A percentile compares a stretch with the other conserved stretches of the same genome.
Conservation (phyloP, 129 eudicot genomes). For the Tagetes patula region DNA sequence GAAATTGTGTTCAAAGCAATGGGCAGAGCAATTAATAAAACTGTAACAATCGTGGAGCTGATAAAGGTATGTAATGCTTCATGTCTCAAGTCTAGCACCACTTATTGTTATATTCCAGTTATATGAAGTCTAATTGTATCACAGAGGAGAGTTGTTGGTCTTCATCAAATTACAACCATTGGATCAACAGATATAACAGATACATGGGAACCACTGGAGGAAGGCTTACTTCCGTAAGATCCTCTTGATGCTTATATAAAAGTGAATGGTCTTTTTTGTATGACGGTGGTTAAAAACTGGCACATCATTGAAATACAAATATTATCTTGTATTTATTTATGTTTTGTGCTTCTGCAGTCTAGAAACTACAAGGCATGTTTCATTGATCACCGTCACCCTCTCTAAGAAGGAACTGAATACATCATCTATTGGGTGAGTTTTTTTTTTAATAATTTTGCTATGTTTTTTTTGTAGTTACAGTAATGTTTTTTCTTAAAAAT, state of each 20-base stretch:
- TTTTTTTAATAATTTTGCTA: not conserved
- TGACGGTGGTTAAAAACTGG: not conserved
- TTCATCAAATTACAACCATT: slow-evolving; percentile 83
- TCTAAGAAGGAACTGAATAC: slow-evolving; percentile 56
- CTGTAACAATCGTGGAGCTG: slow-evolving; percentile 88
- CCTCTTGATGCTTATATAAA: not conserved
- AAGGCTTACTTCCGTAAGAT: slow-evolving; percentile 94
- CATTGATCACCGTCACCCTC: slow-evolving; percentile 73
- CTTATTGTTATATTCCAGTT: not conserved
- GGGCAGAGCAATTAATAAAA: slow-evolving; percentile 95
- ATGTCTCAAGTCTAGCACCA: not conserved
- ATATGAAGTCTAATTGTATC: slow-evolving; percentile 3
- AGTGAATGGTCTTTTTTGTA: not conserved
- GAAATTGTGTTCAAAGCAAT: slow-evolving; percentile 91
- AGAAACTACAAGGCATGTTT: slow-evolving; percentile 82
- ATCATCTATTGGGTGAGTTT: slow-evolving; percentile 74
- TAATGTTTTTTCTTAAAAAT: not conserved
- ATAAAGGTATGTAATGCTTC: slow-evolving; percentile 57
- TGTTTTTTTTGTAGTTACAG: not conserved
- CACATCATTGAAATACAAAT: not conserved
- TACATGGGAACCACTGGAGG: slow-evolving; percentile 96
- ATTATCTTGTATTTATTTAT: not conserved
- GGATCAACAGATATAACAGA: slow-evolving; percentile 83
- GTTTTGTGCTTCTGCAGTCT: slow-evolving; percentile 44
- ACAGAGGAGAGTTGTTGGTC: slow-evolving; percentile 88